phyloP scores from a whole-genome alignment of 2,329 filamentous ascomycete species.

The Pseudopithomyces chartarum region DNA sequence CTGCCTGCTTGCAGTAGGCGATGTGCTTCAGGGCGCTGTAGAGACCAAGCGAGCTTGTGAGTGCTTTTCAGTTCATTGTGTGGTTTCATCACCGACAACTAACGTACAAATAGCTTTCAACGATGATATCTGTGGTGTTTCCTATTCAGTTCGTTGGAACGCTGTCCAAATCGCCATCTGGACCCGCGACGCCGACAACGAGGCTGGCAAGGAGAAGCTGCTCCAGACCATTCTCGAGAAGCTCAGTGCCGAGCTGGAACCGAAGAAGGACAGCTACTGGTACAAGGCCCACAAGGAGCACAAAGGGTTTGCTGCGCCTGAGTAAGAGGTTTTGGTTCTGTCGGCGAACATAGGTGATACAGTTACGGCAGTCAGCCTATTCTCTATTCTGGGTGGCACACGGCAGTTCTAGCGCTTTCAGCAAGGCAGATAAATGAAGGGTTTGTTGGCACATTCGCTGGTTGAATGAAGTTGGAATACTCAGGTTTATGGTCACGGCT shows the following conservation, averaged over 20 bases:
- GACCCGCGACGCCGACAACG: slow-evolving; percentile 86
- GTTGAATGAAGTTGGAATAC: too few species aligned
- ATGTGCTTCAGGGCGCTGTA: slow-evolving; percentile 75
- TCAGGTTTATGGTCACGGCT: too few species aligned
- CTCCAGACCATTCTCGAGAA: slow-evolving; percentile 74
- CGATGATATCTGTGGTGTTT: slow-evolving; percentile 85
- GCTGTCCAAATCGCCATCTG: slow-evolving; percentile 87
- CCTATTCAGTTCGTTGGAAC: slow-evolving; percentile 86
- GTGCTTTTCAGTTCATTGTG: slow-evolving; percentile 30
- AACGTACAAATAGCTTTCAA: slow-evolving; percentile 54
- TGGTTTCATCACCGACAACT: neutral
- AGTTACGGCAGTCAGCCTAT: too few species aligned
- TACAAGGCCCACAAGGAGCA: slow-evolving; percentile 94
- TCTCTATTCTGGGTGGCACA: too few species aligned
- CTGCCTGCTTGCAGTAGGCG: slow-evolving; percentile 80
- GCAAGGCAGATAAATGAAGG: too few species aligned
- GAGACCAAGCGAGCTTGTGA: slow-evolving; percentile 64
- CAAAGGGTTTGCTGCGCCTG: slow-evolving; percentile 65
- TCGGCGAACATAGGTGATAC: neutral
- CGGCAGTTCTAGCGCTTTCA: too few species aligned
- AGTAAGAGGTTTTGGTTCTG: neutral
- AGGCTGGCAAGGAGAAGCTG: slow-evolving; percentile 76
- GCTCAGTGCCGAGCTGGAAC: slow-evolving; percentile 73
- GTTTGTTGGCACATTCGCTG: too few species aligned
- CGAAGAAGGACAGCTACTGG: slow-evolving; percentile 70